Evolutionary conservation across 495 filamentous ascomycete species (phyloP), one percentile per base, ranked within the genome.

Genomic region (Venustampulla echinocandica): DNA sequence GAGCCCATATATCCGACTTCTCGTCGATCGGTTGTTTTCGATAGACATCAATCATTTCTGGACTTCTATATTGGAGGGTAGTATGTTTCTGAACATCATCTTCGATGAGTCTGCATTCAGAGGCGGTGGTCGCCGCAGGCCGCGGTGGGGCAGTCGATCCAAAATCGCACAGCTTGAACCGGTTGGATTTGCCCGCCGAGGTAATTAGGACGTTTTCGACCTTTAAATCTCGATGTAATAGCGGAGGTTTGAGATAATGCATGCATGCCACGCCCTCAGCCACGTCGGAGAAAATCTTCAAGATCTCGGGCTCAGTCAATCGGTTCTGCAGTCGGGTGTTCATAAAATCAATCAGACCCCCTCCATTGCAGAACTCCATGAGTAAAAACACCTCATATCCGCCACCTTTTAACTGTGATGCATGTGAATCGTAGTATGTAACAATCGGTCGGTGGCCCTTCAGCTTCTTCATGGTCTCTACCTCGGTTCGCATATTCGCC

Each of bases 271-370:
- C 92, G 28, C 92, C 92, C 64, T 97, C 88, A 15, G 92, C 81
- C 23, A 95, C 85, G 62, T 97, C 92, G 13, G 85, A 80, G 66
- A 98, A 96, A 61, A 98, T 98, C 64, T 92, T 85, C 49, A 98
- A 71, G 49, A 98, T 89, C 68, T 98, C 92, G 28, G 93, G 90
- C 70, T 98, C 92, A 35, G 90, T 98, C 61, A 98, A 74, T 33
- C 92, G 87, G 62, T 97, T 87, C 65, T 97, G 92, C 52, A 98
- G 68, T 24, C 92, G 80, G 28, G 92, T 98, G 65, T 98, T 98
- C 92, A 98, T 98, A 66, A 97, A 98, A 68, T 98, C 92, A 62
- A 98, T 98, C 57, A 98, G 66, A 21, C 92, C 93, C 52, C 93
- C 92, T 56, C 77, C 77, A 52, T 79, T 75, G 59, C 77, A 81